A percentile compares a stretch with the other conserved stretches of the same genome.
Conservation (phyloP, 192 early-diverging fungal species). For the Gigaspora rosea region DNA sequence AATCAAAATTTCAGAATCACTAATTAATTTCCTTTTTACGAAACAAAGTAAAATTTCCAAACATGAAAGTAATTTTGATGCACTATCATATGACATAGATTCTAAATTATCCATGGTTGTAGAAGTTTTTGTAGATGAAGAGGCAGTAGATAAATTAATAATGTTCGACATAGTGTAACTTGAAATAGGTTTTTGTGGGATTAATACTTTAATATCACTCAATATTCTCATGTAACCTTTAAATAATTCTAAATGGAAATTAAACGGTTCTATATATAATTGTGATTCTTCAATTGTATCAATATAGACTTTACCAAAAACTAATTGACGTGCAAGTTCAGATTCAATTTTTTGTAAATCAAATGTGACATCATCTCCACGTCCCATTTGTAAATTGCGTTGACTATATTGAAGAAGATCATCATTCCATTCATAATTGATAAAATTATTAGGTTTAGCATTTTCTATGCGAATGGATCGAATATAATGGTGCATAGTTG, state of each 20-base stretch:
- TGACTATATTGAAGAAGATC: slow-evolving; percentile 25
- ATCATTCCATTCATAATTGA: slow-evolving; percentile 19
- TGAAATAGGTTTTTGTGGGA: slow-evolving; percentile 26
- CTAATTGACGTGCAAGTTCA: slow-evolving; percentile 24
- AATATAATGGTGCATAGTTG: neutral
- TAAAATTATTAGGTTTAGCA: neutral
- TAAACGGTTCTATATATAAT: slow-evolving; percentile 11
- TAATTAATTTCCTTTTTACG: slow-evolving; percentile 17
- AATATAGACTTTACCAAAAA: slow-evolving; percentile 18
- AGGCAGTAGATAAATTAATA: neutral
- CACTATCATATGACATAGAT: neutral
- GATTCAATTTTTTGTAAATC: slow-evolving; percentile 27
- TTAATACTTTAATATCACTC: slow-evolving; percentile 17
- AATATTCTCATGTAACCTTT: slow-evolving; percentile 9
- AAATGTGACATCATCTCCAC: slow-evolving; percentile 1
- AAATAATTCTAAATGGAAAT: slow-evolving; percentile 31
- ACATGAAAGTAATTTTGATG: slow-evolving; percentile 20
- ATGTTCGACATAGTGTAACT: neutral
- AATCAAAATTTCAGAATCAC: slow-evolving; percentile 12
- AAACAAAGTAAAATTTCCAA: slow-evolving; percentile 35
- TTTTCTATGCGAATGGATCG: slow-evolving; percentile 7
- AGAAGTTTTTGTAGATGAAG: neutral
- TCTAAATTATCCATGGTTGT: neutral
- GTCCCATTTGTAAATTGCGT: slow-evolving; percentile 2
- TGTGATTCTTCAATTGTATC: neutral